These are phyloP conservation scores for Linderniella brevidens DNA, from an alignment of 257 asterid genomes.

Conservation along the genomic window DNA sequence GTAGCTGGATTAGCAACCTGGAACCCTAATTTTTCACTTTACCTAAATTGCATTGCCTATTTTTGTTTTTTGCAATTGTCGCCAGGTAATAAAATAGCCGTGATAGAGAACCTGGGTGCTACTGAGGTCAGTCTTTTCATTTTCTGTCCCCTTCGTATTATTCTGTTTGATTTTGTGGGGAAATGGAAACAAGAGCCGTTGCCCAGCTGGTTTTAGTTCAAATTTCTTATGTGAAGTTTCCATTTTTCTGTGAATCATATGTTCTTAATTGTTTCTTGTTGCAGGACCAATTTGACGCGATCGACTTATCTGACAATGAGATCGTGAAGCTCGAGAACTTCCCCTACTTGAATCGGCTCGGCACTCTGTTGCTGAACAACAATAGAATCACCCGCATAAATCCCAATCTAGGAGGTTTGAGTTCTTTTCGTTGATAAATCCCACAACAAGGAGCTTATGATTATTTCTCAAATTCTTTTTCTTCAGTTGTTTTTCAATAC, in stretches of 20 bases:
- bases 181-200: neutral
- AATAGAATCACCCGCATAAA: constrained; percentile 93
- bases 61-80: no score
- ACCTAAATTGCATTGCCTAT: neutral
- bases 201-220: neutral
- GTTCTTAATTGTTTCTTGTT: neutral
- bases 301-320: constrained; percentile 96
- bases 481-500: neutral
- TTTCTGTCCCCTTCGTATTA: neutral
- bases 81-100: constrained; percentile 80
- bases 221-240: neutral
- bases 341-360: constrained; percentile 64
- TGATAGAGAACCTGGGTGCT: constrained; percentile 91
- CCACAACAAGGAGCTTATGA: neutral
- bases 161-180: neutral
- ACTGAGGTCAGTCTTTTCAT: constrained; percentile 48
- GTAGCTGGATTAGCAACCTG: no score
- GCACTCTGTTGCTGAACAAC: constrained; percentile 79
- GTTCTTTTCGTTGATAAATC: neutral
- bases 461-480: neutral
- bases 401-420: constrained; percentile 74
- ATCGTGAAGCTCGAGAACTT: constrained; percentile 96
- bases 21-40: no score
- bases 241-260: neutral
- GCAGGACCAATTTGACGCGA: constrained; percentile 95